Evolutionary conservation across 176 grass and related monocot species (phyloP).

Genomic region (Carex myosuroides): DNA sequence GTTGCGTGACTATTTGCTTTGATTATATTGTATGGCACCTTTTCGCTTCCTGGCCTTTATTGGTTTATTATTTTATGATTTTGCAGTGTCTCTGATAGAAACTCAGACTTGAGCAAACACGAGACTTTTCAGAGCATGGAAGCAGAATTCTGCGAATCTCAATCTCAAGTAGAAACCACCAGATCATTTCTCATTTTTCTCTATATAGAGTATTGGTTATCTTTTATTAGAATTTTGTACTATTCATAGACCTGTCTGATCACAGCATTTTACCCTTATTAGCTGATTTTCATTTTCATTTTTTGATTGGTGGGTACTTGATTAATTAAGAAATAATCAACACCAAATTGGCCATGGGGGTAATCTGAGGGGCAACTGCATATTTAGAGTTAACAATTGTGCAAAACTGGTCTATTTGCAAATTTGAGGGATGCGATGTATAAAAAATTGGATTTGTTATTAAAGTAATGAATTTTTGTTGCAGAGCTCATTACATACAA

Average conservation of each 20-base stretch:
- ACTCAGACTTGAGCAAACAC: not conserved
- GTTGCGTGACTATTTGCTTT: not conserved
- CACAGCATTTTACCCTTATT: not conserved
- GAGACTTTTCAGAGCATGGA: slow-evolving; percentile 1
- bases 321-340: not conserved
- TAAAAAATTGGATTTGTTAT: not conserved
- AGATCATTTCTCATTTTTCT: not conserved
- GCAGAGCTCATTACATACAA: slow-evolving; percentile 24
- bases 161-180: slow-evolving; percentile 17
- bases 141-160: slow-evolving; percentile 5
- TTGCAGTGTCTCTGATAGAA: slow-evolving; percentile 15
- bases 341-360: not conserved
- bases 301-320: not conserved
- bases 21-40: not conserved
- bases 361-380: not conserved
- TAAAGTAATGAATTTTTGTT: not conserved
- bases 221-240: not conserved
- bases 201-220: not conserved
- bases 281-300: not conserved
- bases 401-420: not conserved
- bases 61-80: not conserved
- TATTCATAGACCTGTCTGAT: not conserved
- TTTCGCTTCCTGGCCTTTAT: not conserved
- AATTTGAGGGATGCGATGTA: not conserved
- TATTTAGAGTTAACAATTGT: not conserved